Evolutionary conservation across 2,329 filamentous ascomycete genomes (phyloP).

Genomic region (Alternaria solani): DNA sequence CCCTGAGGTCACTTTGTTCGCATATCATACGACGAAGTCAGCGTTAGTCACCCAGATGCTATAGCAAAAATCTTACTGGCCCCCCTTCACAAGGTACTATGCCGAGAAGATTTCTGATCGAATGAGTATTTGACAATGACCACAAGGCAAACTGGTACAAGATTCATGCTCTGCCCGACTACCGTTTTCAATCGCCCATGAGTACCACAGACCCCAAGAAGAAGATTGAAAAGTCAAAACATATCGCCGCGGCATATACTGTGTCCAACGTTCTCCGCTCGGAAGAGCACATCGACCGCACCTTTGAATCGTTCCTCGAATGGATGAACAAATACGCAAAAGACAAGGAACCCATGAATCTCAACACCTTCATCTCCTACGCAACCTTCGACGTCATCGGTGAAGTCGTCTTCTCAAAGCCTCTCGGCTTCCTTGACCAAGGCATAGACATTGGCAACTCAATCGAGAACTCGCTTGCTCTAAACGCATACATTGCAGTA

Average conservation of each 20-base stretch:
- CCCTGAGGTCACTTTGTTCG: constrained; percentile 50
- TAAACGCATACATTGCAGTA: constrained; percentile 4
- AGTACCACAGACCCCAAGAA: constrained; percentile 48
- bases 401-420: constrained; percentile 47
- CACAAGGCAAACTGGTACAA: constrained; percentile 45
- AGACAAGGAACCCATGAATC: not conserved
- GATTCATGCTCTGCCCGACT: constrained; percentile 52
- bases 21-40: constrained; percentile 56
- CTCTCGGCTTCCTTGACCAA: constrained; percentile 35
- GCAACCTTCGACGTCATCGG: constrained; percentile 52
- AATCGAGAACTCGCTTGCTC: constrained; percentile 37
- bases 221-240: constrained; percentile 37
- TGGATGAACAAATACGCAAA: not conserved
- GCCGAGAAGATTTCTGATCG: not conserved
- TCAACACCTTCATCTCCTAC: constrained; percentile 54
- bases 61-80: constrained; percentile 49
- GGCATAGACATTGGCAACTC: constrained; percentile 50
- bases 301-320: constrained; percentile 6
- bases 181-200: constrained; percentile 53
- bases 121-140: not conserved
- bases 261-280: constrained; percentile 37
- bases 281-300: constrained; percentile 36
- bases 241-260: constrained; percentile 30
- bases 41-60: constrained; percentile 54
- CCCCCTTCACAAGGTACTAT: constrained; percentile 44